These are phyloP conservation scores for Pythium aphanidermatum DNA, from an alignment of 352 stramenopile genomes.

Conservation along the genomic window DNA sequence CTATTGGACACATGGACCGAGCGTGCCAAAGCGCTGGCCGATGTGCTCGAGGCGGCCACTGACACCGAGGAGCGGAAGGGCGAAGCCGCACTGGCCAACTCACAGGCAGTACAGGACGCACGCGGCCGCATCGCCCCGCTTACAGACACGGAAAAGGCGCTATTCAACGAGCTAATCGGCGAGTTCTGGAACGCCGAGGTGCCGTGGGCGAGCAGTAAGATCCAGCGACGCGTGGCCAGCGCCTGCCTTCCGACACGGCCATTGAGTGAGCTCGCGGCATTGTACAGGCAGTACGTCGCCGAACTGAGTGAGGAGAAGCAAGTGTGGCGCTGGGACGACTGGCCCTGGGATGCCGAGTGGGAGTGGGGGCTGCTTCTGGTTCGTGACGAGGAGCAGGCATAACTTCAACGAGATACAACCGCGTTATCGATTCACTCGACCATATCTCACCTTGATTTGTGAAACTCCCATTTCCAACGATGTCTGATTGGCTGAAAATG, in stretches of 20 bases:
- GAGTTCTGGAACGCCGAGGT: conserved; percentile 69
- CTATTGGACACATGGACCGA: conserved; percentile 57
- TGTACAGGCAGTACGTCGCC: conserved; percentile 29
- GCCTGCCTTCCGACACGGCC: conserved; percentile 18
- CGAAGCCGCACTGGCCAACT: conserved; percentile 20
- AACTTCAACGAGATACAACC: conserved; percentile 21
- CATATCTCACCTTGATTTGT: conserved; percentile 11
- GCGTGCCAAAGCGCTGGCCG: conserved; percentile 37
- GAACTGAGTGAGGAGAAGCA: conserved; percentile 13
- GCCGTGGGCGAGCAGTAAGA: conserved; percentile 31
- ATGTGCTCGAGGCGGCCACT: conserved; percentile 50
- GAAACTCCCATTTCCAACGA: not conserved
- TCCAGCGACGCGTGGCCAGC: conserved; percentile 30
- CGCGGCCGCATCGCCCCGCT: conserved; percentile 34
- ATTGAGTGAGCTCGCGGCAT: conserved; percentile 30
- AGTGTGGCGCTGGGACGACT: conserved; percentile 20
- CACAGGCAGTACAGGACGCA: conserved; percentile 33
- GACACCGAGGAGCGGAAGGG: conserved; percentile 41
- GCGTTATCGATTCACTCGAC: not conserved
- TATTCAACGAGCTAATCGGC: conserved; percentile 54
- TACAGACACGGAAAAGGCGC: conserved; percentile 22
- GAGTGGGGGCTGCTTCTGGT: conserved; percentile 20
- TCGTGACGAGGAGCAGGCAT: not conserved
- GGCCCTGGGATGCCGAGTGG: conserved; percentile 22
- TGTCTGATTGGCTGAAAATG: conserved; percentile 20